A percentile compares a stretch with the other conserved stretches of the same genome.
Conservation (phyloP, 2,329 filamentous ascomycete genomes). For the Fulvia fulva region DNA sequence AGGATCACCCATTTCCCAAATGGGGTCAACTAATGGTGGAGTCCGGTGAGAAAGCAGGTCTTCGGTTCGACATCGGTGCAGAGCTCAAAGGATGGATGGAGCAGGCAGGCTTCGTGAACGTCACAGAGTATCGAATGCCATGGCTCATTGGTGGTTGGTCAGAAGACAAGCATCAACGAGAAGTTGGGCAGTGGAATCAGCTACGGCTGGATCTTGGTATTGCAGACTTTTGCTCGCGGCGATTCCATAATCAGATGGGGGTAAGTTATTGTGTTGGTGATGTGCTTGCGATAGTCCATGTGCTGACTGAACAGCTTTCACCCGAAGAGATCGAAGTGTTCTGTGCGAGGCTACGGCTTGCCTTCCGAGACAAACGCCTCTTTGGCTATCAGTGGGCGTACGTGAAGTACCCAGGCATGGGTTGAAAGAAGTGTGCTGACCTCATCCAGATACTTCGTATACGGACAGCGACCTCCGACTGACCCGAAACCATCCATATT, state of each 20-base stretch:
- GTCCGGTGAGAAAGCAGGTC: slow-evolving; percentile 15
- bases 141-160: slow-evolving; percentile 24
- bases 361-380: slow-evolving; percentile 10
- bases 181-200: slow-evolving; percentile 21
- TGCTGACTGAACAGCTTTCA: neutral
- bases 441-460: slow-evolving; percentile 11
- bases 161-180: slow-evolving; percentile 20
- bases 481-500: neutral
- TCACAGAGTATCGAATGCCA: slow-evolving; percentile 22
- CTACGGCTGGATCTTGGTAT: slow-evolving; percentile 12
- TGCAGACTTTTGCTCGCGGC: slow-evolving; percentile 15
- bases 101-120: slow-evolving; percentile 25
- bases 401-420: neutral
- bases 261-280: neutral
- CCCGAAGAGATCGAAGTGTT: slow-evolving; percentile 16
- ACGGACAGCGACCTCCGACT: slow-evolving; percentile 9
- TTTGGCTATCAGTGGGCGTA: slow-evolving; percentile 15
- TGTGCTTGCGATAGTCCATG: no score
- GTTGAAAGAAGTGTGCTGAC: neutral
- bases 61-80: slow-evolving; percentile 17
- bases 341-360: slow-evolving; percentile 9
- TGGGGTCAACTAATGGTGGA: slow-evolving; percentile 21
- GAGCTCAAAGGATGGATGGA: slow-evolving; percentile 20
- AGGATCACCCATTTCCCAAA: slow-evolving; percentile 15
- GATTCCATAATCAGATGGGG: slow-evolving; percentile 11